Evolutionary conservation across 495 filamentous ascomycete genomes (phyloP).

Genomic region (Usnea hakonensis): DNA sequence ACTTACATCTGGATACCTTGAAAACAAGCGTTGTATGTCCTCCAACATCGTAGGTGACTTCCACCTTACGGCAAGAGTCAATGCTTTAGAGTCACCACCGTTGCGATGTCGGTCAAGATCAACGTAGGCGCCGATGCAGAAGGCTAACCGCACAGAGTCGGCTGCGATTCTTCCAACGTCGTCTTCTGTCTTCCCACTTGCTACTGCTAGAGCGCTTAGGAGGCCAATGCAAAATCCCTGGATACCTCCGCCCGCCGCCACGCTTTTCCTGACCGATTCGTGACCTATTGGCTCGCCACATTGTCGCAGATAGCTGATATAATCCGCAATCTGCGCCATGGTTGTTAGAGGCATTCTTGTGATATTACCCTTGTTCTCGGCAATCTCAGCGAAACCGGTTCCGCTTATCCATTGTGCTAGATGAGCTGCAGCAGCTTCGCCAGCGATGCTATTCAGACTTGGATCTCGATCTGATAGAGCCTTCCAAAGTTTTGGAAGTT

Average conservation of each 20-base stretch:
- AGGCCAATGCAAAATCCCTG: constrained; percentile 26
- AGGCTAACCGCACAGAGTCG: constrained; percentile 21
- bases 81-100: constrained; percentile 3
- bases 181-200: constrained; percentile 7
- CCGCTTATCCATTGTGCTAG: constrained; percentile 6
- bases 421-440: constrained; percentile 2
- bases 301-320: constrained; percentile 5
- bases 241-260: constrained; percentile 14
- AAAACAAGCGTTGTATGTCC: constrained; percentile 38
- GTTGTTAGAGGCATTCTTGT: constrained; percentile 10
- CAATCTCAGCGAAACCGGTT: background rate
- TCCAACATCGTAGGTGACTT: constrained; percentile 39
- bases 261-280: constrained; percentile 4
- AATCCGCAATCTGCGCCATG: constrained; percentile 4
- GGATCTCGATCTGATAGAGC: constrained; percentile 1
- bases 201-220: constrained; percentile 20
- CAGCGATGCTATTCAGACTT: constrained; percentile 4
- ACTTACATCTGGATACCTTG: constrained; percentile 12
- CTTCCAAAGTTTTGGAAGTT: constrained; percentile 9
- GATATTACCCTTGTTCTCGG: constrained; percentile 9
- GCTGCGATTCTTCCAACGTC: constrained; percentile 21
- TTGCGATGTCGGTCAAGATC: constrained; percentile 19
- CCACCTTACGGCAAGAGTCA: constrained; percentile 17
- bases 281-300: background rate
- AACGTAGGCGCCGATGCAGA: constrained; percentile 28